Evolutionary conservation across 148 eudicot species (phyloP), one percentile per base, ranked within the genome.

Genomic region (Rhododendron vialii): DNA sequence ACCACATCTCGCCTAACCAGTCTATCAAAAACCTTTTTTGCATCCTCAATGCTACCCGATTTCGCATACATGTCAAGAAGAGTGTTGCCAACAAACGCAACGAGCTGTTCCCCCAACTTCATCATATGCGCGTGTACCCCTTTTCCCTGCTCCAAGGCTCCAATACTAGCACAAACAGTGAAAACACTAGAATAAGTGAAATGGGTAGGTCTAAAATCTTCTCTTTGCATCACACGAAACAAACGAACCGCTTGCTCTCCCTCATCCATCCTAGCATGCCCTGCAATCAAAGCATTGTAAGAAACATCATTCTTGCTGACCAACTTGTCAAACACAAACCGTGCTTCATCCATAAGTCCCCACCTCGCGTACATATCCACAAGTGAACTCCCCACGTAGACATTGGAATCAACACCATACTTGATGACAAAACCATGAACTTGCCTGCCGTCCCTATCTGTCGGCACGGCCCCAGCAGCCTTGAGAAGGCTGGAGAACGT

Each of bases 351-450:
- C 84, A 81, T 71, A 9, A 69, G 71, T 57, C 71, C 76, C 80
- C 79, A 86, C 80, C 87, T 86, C 51, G 87, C 87, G 53, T 86
- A 86, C 87, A 86, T 86, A 47, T 80, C 87, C 53, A 86, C 79
- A 12, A 86, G 79, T 11, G 87, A 86, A 35, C 84, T 86, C 10
- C 84, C 87, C 63, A 86, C 84, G 15, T 86, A 86, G 36, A 81
- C 87, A 86, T 86, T 86, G 17, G 78, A 47, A 36, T 86, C 67
- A 10, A 86, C 48, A 80, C 87, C 87, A 36, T 82, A 82, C 30
- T 36, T 82, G 8, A 59, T 4, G 30, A 82, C 73, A 35, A 85
- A 51, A 3, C 87, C 69, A 36, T 86, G 87, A 10, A 86, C 71
- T 86, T 86, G 87, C 80, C 69, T 86, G 36, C 84, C 87, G 4